Evolutionary conservation across 2,329 filamentous ascomycete species (phyloP).

Genomic region (Pseudonectria buxi): DNA sequence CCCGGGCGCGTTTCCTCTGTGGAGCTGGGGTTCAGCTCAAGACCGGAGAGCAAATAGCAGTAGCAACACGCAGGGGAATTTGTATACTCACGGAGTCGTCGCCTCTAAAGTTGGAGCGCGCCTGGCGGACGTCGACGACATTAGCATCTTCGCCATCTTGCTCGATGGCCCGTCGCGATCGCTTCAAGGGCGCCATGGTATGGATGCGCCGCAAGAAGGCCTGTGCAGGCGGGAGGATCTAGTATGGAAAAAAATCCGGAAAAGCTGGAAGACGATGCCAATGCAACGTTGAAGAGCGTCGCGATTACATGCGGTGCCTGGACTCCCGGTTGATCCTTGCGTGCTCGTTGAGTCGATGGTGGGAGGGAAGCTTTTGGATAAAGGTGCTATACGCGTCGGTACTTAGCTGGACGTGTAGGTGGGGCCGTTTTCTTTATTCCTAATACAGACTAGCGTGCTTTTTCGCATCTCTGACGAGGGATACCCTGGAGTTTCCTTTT

Average conservation of each 20-base stretch:
- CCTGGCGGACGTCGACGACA: slow-evolving; percentile 30
- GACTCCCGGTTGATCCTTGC: no score
- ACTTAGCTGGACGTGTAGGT: slow-evolving; percentile 10
- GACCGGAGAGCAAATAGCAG: no score
- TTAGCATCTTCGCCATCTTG: slow-evolving; percentile 28
- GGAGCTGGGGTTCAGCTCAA: neutral
- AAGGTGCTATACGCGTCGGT: slow-evolving; percentile 17
- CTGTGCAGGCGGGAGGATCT: neutral
- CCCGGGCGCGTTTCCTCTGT: slow-evolving; percentile 29
- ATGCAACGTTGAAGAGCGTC: no score
- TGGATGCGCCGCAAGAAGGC: slow-evolving; percentile 5
- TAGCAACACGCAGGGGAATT: slow-evolving; percentile 2
- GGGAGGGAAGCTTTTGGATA: slow-evolving; percentile 1
- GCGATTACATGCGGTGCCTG: no score
- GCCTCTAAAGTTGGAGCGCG: slow-evolving; percentile 35
- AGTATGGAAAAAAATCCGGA: slow-evolving; percentile 1
- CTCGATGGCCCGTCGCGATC: slow-evolving; percentile 32
- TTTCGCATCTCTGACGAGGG: no score
- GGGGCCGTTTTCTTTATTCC: slow-evolving; percentile 3
- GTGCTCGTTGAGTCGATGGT: slow-evolving; percentile 1
- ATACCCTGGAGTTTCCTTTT: slow-evolving; percentile 1
- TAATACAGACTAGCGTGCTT: slow-evolving; percentile 7
- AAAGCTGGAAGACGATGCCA: no score
- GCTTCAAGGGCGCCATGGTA: slow-evolving; percentile 33
- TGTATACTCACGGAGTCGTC: slow-evolving; percentile 31